Percentiles rank a stretch among this genome's conserved stretches.
Evolutionary conservation across 1,284 basidiomycete genomes (phyloP).

Genomic region (Somion occarium): DNA sequence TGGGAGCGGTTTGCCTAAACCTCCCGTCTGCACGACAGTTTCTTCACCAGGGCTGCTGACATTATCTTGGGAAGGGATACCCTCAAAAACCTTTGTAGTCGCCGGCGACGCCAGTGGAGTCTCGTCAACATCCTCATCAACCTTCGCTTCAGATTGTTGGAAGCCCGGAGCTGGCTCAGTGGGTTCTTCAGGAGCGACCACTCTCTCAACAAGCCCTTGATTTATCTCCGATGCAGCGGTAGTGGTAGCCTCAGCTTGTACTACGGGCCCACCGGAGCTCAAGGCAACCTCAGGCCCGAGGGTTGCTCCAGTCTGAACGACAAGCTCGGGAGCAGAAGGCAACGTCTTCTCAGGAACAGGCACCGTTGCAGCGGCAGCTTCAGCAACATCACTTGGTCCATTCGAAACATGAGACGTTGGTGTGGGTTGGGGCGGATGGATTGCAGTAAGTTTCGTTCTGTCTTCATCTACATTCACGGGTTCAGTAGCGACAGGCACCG

Average conservation of each 20-base stretch:
- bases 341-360: constrained; percentile 16
- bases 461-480: constrained; percentile 20
- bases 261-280: constrained; percentile 24
- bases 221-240: background rate
- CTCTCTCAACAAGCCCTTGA: background rate
- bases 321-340: constrained; percentile 29
- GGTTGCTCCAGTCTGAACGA: constrained; percentile 33
- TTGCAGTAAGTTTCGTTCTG: constrained; percentile 17
- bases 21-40: too few species aligned
- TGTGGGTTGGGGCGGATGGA: constrained; percentile 11
- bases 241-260: constrained; percentile 11
- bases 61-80: background rate
- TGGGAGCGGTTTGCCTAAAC: too few species aligned
- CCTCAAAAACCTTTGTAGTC: background rate
- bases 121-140: background rate
- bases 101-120: background rate
- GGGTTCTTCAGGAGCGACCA: too few species aligned
- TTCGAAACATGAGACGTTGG: constrained; percentile 8
- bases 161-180: too few species aligned
- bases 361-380: constrained; percentile 1
- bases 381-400: background rate
- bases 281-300: constrained; percentile 33
- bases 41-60: background rate
- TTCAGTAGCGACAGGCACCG: constrained; percentile 14
- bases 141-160: background rate